Evolutionary conservation across 116 monocot genomes (phyloP).

Genomic region (Phalaenopsis hybrid): DNA sequence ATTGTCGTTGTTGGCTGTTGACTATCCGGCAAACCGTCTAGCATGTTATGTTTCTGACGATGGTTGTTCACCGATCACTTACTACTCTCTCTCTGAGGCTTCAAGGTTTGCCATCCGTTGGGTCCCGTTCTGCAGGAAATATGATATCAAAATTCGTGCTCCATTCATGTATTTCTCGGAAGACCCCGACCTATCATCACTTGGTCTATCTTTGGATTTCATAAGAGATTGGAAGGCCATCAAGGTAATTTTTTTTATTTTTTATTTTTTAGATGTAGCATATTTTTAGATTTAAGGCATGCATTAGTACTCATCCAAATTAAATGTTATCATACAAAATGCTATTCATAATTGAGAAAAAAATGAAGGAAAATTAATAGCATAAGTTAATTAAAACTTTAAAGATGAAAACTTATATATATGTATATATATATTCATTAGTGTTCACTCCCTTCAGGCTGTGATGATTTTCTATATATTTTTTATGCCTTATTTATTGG

Average conservation of each 20-base stretch:
- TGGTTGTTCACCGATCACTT: slow-evolving; percentile 38
- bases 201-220: slow-evolving; percentile 5
- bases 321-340: no score
- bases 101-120: slow-evolving; percentile 40
- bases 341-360: no score
- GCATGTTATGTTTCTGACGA: slow-evolving; percentile 69
- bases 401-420: no score
- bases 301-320: no score
- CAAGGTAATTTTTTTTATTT: slow-evolving; percentile 22
- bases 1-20: slow-evolving; percentile 43
- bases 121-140: slow-evolving; percentile 57
- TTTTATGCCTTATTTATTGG: no score
- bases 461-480: no score
- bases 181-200: background rate
- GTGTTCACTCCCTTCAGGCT: no score
- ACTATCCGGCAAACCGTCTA: slow-evolving; percentile 42
- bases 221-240: slow-evolving; percentile 25
- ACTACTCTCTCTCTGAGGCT: slow-evolving; percentile 31
- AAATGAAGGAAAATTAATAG: no score
- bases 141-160: slow-evolving; percentile 33
- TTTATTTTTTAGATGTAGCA: background rate
- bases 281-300: no score
- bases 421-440: no score
- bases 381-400: no score
- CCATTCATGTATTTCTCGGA: slow-evolving; percentile 42